These are phyloP conservation scores for Penicillium pulvis DNA, from an alignment of 495 filamentous ascomycete species.

Conservation along the genomic window DNA sequence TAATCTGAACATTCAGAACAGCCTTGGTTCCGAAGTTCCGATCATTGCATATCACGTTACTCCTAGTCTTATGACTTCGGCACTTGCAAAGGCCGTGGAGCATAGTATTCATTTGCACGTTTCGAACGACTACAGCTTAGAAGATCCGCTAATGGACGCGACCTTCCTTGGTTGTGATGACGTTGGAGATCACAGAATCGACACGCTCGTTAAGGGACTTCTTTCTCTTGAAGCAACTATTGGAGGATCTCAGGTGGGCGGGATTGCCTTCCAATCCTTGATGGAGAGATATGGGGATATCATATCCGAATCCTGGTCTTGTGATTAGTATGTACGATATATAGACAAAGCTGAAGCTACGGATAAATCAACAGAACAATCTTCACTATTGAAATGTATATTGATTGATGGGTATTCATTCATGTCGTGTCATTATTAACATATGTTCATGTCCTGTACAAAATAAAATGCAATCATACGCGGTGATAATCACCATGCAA, in stretches of 20 bases:
- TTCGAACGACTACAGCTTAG: neutral
- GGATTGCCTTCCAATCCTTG: slow-evolving; percentile 8
- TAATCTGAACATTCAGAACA: slow-evolving; percentile 25
- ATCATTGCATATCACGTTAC: slow-evolving; percentile 29
- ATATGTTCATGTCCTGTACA: neutral
- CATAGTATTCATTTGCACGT: slow-evolving; percentile 8
- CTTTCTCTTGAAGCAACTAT: slow-evolving; percentile 28
- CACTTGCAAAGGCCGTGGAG: slow-evolving; percentile 25
- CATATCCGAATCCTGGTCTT: slow-evolving; percentile 30
- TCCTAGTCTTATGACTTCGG: slow-evolving; percentile 20
- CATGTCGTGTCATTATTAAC: neutral
- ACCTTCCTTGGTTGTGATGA: neutral
- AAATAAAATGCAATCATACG: neutral
- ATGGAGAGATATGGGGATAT: slow-evolving; percentile 25
- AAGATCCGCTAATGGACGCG: neutral
- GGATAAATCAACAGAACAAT: neutral
- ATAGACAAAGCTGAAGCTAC: neutral
- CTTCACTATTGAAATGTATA: slow-evolving; percentile 1
- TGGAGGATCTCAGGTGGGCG: slow-evolving; percentile 27
- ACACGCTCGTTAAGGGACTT: slow-evolving; percentile 25
- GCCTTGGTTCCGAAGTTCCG: slow-evolving; percentile 18
- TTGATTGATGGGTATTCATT: neutral
- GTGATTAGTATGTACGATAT: neutral
- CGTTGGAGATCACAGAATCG: slow-evolving; percentile 16
- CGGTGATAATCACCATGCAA: slow-evolving; percentile 4